Evolutionary conservation across 2,329 filamentous ascomycete genomes (phyloP).

Genomic region (Orbilia blumenaviensis): DNA sequence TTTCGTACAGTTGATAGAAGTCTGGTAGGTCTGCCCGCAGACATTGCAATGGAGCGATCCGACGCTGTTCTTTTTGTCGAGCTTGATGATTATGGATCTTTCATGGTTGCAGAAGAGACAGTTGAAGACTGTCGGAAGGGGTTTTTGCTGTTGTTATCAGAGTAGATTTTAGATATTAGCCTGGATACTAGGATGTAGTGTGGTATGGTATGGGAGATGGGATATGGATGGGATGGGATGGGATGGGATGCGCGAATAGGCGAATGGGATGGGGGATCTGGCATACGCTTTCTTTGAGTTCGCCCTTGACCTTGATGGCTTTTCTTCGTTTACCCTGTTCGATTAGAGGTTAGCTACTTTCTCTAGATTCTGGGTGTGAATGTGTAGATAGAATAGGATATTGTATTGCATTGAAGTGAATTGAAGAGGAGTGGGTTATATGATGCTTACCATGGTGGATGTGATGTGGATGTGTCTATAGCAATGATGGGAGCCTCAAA

Average conservation of each 20-base stretch:
- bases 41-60: slow-evolving; percentile 89
- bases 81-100: slow-evolving; percentile 85
- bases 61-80: slow-evolving; percentile 91
- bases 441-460: too few species aligned
- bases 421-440: too few species aligned
- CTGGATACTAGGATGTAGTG: too few species aligned
- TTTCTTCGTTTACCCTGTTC: slow-evolving; percentile 51
- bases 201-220: too few species aligned
- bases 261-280: neutral
- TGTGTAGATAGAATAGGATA: too few species aligned
- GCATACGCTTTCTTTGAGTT: slow-evolving; percentile 50
- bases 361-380: neutral
- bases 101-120: slow-evolving; percentile 99
- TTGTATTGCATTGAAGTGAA: too few species aligned
- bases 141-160: slow-evolving; percentile 68
- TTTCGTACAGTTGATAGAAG: slow-evolving; percentile 83
- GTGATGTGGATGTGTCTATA: too few species aligned
- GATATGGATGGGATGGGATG: neutral
- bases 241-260: neutral
- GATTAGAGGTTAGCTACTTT: neutral
- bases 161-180: neutral
- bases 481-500: too few species aligned
- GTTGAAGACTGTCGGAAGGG: slow-evolving; percentile 83
- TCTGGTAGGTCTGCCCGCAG: slow-evolving; percentile 93
- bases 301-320: slow-evolving; percentile 52